Conservation (phyloP, 2,329 filamentous ascomycete species). For the Celoporthe dispersa region DNA sequence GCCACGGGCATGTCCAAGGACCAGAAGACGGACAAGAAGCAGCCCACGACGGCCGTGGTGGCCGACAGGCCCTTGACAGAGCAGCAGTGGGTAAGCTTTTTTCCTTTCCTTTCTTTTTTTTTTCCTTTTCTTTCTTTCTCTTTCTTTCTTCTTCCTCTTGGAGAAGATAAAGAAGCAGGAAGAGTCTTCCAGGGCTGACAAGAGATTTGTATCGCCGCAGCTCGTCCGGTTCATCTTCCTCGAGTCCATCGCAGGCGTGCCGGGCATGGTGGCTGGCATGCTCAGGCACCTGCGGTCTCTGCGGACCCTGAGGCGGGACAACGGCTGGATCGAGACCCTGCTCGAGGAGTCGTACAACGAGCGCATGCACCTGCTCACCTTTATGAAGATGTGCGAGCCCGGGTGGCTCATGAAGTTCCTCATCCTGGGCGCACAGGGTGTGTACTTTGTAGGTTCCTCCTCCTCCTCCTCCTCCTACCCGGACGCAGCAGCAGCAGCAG, state of each 20-base stretch:
- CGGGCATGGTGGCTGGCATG: constrained; percentile 97
- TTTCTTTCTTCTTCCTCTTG: neutral
- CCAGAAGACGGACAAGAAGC: constrained; percentile 66
- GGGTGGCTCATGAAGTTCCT: constrained; percentile 90
- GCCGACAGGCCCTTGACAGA: constrained; percentile 72
- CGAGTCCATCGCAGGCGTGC: constrained; percentile 91
- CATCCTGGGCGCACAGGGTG: constrained; percentile 89
- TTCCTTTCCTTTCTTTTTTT: neutral
- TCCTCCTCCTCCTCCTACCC: neutral
- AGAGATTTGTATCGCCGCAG: constrained; percentile 35
- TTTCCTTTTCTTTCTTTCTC: neutral
- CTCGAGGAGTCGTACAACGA: constrained; percentile 92
- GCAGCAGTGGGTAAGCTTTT: constrained; percentile 71
- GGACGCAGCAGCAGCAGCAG: no score
- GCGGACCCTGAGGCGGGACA: constrained; percentile 85
- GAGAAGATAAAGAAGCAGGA: neutral
- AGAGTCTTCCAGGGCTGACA: neutral
- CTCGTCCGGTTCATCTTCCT: constrained; percentile 89
- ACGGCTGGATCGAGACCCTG: constrained; percentile 94
- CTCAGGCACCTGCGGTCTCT: constrained; percentile 85
- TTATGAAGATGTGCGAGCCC: constrained; percentile 79
- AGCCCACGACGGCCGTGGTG: constrained; percentile 58
- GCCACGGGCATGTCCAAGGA: constrained; percentile 75
- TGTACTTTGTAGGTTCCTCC: constrained; percentile 73
- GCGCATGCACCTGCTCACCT: constrained; percentile 88